These are phyloP conservation scores for Polyplosphaeria fusca DNA, from an alignment of 495 filamentous ascomycete genomes.

Conservation along the genomic window DNA sequence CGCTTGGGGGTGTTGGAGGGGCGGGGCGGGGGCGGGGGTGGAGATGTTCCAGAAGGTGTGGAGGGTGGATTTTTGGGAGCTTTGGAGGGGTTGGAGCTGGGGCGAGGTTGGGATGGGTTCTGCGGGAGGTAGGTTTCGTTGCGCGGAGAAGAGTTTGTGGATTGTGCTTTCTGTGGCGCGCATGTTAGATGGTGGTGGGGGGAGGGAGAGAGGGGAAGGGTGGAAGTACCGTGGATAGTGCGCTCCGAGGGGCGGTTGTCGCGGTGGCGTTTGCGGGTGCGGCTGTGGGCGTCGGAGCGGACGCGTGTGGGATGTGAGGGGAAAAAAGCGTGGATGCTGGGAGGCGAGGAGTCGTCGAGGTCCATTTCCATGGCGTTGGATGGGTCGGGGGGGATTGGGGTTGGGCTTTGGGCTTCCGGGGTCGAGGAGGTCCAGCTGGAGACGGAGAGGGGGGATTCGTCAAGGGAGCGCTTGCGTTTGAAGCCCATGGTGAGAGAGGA, in stretches of 20 bases:
- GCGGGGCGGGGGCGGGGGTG: constrained; percentile 23
- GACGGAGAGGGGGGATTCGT: constrained; percentile 34
- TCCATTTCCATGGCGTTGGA: constrained; percentile 26
- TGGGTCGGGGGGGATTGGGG: constrained; percentile 22
- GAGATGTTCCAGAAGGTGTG: constrained; percentile 42
- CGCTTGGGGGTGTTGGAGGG: constrained; percentile 2
- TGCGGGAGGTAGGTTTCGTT: constrained; percentile 31
- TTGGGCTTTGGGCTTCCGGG: constrained; percentile 25
- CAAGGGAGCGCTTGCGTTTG: constrained; percentile 42
- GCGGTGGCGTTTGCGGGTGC: constrained; percentile 40
- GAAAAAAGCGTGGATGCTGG: constrained; percentile 15
- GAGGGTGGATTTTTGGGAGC: constrained; percentile 38
- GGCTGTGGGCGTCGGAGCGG: constrained; percentile 16
- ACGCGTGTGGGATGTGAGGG: constrained; percentile 8
- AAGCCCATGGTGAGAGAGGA: constrained; percentile 32
- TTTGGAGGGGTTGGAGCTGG: constrained; percentile 1
- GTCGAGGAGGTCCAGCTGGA: constrained; percentile 31
- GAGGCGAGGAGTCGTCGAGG: constrained; percentile 7
- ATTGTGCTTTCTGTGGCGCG: constrained; percentile 37
- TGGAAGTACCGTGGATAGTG: constrained; percentile 37
- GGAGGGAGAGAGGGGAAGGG: neutral
- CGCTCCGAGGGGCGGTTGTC: constrained; percentile 41
- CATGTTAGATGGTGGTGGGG: constrained; percentile 6
- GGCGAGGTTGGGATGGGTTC: constrained; percentile 22
- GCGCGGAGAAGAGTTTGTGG: constrained; percentile 39